Percentiles rank a stretch among this genome's conserved stretches.
Conservation (phyloP, 1,139 yeast species). For the Sugiyamaella paludigena region DNA sequence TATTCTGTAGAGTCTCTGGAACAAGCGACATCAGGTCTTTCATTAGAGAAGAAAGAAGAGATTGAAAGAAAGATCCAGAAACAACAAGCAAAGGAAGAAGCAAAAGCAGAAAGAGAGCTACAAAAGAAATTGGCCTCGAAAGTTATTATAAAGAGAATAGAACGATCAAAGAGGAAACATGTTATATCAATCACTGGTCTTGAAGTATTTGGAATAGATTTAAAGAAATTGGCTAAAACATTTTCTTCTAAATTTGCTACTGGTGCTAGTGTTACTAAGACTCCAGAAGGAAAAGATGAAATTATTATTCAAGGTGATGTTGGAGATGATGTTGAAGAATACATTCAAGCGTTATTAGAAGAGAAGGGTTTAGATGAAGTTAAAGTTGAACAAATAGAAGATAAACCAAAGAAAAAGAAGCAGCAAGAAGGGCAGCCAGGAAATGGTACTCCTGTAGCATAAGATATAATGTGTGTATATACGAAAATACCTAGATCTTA, state of each 20-base stretch:
- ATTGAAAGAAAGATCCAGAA: constrained; percentile 78
- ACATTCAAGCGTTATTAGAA: constrained; percentile 65
- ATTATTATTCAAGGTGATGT: constrained; percentile 94
- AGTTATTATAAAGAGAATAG: constrained; percentile 80
- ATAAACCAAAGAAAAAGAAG: constrained; percentile 70
- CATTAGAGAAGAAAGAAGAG: constrained; percentile 76
- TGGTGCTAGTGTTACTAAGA: constrained; percentile 92
- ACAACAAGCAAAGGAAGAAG: constrained; percentile 85
- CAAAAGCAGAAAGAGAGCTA: constrained; percentile 80
- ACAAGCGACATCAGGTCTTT: constrained; percentile 53
- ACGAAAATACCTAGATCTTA: constrained; percentile 30
- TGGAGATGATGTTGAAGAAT: constrained; percentile 83
- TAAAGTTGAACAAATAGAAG: constrained; percentile 83
- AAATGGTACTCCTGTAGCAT: neutral
- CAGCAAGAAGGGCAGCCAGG: constrained; percentile 11
- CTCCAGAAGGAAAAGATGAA: constrained; percentile 89
- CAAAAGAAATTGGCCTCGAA: constrained; percentile 76
- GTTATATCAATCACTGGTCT: constrained; percentile 84
- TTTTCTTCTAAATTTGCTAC: constrained; percentile 95
- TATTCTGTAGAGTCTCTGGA: constrained; percentile 54
- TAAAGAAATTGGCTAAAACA: constrained; percentile 87
- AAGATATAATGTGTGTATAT: neutral
- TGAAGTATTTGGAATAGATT: constrained; percentile 81
- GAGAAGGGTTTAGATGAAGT: constrained; percentile 83
- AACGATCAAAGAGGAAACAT: constrained; percentile 85